phyloP scores from a whole-genome alignment of 2,329 filamentous ascomycete species.

The Verticillium nubilum region DNA sequence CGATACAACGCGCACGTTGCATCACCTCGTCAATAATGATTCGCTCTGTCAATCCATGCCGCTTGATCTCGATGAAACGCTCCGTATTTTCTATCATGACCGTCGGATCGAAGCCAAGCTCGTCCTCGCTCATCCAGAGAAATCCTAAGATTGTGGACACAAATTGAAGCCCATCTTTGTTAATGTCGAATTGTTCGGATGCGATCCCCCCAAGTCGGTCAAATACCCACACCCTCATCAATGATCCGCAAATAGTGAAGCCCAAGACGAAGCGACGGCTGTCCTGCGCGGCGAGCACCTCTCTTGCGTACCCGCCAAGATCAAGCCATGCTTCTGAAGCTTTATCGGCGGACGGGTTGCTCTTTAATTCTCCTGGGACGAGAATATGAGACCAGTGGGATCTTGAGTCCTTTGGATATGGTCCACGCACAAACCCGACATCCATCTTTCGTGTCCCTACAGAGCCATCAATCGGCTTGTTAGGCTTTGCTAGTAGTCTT shows the following conservation, averaged over 20 bases:
- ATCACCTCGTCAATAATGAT: slow-evolving; percentile 34
- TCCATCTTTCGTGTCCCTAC: slow-evolving; percentile 18
- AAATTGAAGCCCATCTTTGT: slow-evolving; percentile 30
- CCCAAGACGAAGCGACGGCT: slow-evolving; percentile 32
- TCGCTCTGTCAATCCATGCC: slow-evolving; percentile 27
- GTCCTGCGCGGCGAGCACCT: slow-evolving; percentile 31
- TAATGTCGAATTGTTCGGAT: slow-evolving; percentile 35
- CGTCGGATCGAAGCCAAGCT: slow-evolving; percentile 38
- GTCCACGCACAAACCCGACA: slow-evolving; percentile 25
- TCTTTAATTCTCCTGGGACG: slow-evolving; percentile 39
- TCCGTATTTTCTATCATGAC: slow-evolving; percentile 24
- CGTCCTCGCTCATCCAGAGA: slow-evolving; percentile 31
- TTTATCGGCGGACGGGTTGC: slow-evolving; percentile 34
- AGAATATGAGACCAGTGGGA: slow-evolving; percentile 36
- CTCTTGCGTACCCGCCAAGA: too few relatives aligned
- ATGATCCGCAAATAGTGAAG: too few relatives aligned
- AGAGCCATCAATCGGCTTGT: slow-evolving; percentile 18
- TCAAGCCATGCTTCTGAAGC: slow-evolving; percentile 29
- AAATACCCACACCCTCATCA: slow-evolving; percentile 37
- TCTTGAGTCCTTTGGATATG: slow-evolving; percentile 16
- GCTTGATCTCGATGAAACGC: slow-evolving; percentile 33
- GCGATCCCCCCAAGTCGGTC: slow-evolving; percentile 34
- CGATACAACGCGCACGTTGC: slow-evolving; percentile 24
- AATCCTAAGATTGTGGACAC: slow-evolving; percentile 32
- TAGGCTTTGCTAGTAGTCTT: slow-evolving; percentile 19